Percentiles rank a stretch among this genome's conserved stretches.
phyloP scores from a whole-genome alignment of 495 filamentous ascomycete species.

The Neurospora sublineolata region DNA sequence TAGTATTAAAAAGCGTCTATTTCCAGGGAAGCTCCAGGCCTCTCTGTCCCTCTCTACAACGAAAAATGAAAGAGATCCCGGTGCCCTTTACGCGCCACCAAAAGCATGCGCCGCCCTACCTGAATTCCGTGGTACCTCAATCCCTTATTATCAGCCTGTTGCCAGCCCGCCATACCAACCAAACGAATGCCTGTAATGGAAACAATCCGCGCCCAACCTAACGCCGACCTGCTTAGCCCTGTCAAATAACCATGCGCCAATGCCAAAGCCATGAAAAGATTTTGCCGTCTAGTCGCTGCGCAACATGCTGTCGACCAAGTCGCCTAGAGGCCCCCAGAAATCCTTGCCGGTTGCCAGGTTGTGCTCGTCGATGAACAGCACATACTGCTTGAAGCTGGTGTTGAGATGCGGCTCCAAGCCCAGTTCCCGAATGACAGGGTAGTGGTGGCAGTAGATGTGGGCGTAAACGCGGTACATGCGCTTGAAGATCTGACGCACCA shows the following conservation, averaged over 20 bases:
- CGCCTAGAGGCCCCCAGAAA: conserved; percentile 93
- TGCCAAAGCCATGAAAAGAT: neutral
- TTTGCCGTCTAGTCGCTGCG: conserved; percentile 56
- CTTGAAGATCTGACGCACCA: conserved; percentile 93
- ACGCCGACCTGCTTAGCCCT: neutral
- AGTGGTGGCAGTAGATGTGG: conserved; percentile 99
- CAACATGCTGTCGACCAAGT: conserved; percentile 94
- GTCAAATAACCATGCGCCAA: neutral
- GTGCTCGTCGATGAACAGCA: conserved; percentile 92
- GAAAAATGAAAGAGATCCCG: conserved; percentile 2
- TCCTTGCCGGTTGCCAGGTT: conserved; percentile 82
- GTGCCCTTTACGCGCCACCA: neutral
- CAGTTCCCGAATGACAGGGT: conserved; percentile 88
- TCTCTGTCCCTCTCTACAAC: neutral
- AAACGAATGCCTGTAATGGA: neutral
- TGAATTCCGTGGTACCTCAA: neutral
- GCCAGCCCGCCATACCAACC: neutral
- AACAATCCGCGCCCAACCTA: neutral
- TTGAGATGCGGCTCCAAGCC: conserved; percentile 96
- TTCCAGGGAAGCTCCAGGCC: neutral
- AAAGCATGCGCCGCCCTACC: neutral
- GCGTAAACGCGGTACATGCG: conserved; percentile 97
- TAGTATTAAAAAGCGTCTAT: neutral
- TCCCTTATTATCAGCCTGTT: neutral
- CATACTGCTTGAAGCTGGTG: conserved; percentile 99